These are phyloP conservation scores for Plicaturopsis crispa DNA, from an alignment of 768 basidiomycete species.

Conservation along the genomic window DNA sequence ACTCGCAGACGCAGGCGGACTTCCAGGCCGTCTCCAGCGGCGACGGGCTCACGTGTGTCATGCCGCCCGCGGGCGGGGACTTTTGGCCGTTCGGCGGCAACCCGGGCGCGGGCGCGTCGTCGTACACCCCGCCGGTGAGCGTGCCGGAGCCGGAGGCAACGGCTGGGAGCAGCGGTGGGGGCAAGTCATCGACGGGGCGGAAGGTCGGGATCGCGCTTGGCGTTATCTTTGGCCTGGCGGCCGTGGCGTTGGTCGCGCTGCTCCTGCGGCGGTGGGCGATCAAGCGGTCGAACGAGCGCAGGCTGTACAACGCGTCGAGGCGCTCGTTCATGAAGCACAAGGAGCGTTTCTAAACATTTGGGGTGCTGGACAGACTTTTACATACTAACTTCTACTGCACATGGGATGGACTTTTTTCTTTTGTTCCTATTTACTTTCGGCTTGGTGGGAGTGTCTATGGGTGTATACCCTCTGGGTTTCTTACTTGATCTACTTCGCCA, in stretches of 20 bases:
- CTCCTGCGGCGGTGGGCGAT: conserved; percentile 43
- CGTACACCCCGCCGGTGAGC: conserved; percentile 14
- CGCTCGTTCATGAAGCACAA: no score
- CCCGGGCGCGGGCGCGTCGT: conserved; percentile 20
- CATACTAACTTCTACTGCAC: no score
- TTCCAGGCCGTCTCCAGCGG: conserved; percentile 47
- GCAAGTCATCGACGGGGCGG: conserved; percentile 23
- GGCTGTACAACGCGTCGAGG: conserved; percentile 15
- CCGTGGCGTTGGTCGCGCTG: conserved; percentile 32
- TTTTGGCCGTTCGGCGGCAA: conserved; percentile 67
- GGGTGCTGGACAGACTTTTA: no score
- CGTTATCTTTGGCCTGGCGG: conserved; percentile 36
- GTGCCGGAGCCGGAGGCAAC: conserved; percentile 8
- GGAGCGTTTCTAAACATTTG: no score
- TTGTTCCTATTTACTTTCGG: no score
- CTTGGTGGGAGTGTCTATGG: no score
- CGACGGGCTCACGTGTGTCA: conserved; percentile 55
- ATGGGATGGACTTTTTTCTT: no score
- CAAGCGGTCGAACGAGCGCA: conserved; percentile 18
- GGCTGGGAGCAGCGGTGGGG: conserved; percentile 7
- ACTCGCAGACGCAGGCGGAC: conserved; percentile 39
- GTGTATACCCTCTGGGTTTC: no score
- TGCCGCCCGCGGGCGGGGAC: conserved; percentile 59
- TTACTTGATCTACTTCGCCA: no score
- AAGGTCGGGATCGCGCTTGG: conserved; percentile 46